A percentile compares a stretch with the other conserved stretches of the same genome.
phyloP scores from a whole-genome alignment of 2,329 filamentous ascomycete species.

The Rhynchosporium agropyri region DNA sequence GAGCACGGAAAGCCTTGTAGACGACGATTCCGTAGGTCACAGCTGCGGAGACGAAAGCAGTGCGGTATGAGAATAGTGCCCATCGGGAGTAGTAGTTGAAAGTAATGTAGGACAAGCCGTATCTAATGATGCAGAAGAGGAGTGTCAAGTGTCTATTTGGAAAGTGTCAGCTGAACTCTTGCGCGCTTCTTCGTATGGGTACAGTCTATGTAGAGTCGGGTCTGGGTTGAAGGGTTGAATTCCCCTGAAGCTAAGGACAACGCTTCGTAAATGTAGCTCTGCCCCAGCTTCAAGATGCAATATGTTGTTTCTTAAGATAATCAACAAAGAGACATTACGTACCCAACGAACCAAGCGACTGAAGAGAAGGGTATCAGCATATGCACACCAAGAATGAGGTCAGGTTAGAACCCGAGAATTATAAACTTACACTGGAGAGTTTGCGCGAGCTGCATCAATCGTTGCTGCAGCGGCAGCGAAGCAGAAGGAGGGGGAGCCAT shows the following conservation, averaged over 20 bases:
- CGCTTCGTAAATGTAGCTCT: conserved; percentile 17
- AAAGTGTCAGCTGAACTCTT: conserved; percentile 27
- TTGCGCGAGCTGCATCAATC: conserved; percentile 77
- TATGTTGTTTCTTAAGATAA: not conserved
- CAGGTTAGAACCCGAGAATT: conserved; percentile 13
- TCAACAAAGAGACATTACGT: conserved; percentile 48
- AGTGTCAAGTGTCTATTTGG: conserved; percentile 76
- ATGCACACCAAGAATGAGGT: conserved; percentile 22
- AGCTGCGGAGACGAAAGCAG: conserved; percentile 85
- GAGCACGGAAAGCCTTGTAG: conserved; percentile 93
- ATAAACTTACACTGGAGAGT: conserved; percentile 82
- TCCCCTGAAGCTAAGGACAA: conserved; percentile 21
- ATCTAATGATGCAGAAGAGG: conserved; percentile 80
- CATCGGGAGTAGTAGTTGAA: conserved; percentile 82
- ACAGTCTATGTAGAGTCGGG: conserved; percentile 16
- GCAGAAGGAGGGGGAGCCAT: conserved; percentile 43
- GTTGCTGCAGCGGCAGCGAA: conserved; percentile 45
- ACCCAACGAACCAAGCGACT: conserved; percentile 84
- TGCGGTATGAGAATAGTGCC: conserved; percentile 85
- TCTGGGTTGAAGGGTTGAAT: conserved; percentile 27
- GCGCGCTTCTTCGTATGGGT: conserved; percentile 5
- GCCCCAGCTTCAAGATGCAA: conserved; percentile 14
- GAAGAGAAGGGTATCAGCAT: conserved; percentile 35
- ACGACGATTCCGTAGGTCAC: conserved; percentile 97
- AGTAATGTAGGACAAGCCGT: conserved; percentile 81